Conservation (phyloP, 805 yeast genomes). For the Wickerhamomyces queroliae region DNA sequence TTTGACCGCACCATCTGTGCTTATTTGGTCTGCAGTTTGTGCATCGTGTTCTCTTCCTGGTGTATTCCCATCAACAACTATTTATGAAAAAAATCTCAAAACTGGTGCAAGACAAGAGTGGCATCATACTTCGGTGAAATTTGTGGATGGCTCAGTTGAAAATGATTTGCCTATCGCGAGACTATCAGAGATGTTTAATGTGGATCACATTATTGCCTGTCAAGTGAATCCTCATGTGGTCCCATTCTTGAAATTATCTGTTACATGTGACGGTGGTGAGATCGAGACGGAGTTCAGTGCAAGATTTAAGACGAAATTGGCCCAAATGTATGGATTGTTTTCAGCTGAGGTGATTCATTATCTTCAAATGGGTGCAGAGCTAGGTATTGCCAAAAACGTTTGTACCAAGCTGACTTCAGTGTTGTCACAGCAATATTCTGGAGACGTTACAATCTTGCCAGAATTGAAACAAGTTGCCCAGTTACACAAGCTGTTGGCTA, state of each 20-base stretch:
- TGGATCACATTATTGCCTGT: constrained; percentile 94
- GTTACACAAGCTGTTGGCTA: constrained; percentile 56
- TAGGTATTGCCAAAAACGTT: constrained; percentile 70
- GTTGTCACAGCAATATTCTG: constrained; percentile 82
- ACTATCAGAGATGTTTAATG: constrained; percentile 93
- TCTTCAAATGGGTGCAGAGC: constrained; percentile 63
- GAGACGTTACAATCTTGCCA: constrained; percentile 91
- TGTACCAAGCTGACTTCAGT: constrained; percentile 72
- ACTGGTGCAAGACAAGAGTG: constrained; percentile 76
- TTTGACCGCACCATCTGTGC: constrained; percentile 74
- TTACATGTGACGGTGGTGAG: constrained; percentile 65
- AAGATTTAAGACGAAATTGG: constrained; percentile 44
- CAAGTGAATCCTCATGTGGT: constrained; percentile 97
- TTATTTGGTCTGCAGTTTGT: constrained; percentile 86
- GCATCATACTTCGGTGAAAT: constrained; percentile 71
- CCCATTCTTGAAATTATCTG: constrained; percentile 69
- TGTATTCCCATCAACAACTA: constrained; percentile 77
- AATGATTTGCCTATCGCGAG: constrained; percentile 89
- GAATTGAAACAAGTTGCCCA: constrained; percentile 53
- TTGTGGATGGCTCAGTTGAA: constrained; percentile 95
- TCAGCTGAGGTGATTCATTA: constrained; percentile 75
- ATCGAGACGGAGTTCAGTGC: constrained; percentile 56
- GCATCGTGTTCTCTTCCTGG: constrained; percentile 95
- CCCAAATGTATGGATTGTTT: constrained; percentile 50
- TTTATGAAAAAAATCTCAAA: constrained; percentile 73